Evolutionary conservation across 768 basidiomycete genomes (phyloP).

Genomic region (Kwoniella europaea): DNA sequence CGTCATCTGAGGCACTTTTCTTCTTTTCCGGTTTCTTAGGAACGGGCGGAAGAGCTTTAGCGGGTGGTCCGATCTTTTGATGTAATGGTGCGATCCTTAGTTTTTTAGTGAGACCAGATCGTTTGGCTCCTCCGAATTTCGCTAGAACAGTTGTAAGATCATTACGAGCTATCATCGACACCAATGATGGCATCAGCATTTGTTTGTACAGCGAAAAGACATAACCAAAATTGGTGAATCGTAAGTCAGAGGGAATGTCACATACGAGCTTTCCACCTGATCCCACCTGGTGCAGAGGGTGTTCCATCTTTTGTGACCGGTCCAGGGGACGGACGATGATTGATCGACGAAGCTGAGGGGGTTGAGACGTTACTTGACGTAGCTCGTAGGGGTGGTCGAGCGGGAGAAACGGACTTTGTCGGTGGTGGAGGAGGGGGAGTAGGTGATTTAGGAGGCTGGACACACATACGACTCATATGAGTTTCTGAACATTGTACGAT

Average conservation of each 20-base stretch:
- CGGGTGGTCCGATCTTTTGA: conserved; percentile 48
- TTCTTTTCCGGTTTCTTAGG: conserved; percentile 48
- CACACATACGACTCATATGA: not conserved
- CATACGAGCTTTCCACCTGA: conserved; percentile 43
- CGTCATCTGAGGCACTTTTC: conserved; percentile 44
- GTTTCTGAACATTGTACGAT: not conserved
- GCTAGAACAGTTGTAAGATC: conserved; percentile 41
- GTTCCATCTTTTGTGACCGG: conserved; percentile 32
- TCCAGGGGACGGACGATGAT: conserved; percentile 38
- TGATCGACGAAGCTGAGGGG: conserved; percentile 3
- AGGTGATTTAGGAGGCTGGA: conserved; percentile 8
- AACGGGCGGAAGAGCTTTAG: conserved; percentile 47
- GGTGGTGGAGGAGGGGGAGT: conserved; percentile 15
- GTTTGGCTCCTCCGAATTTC: conserved; percentile 43
- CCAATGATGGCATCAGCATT: conserved; percentile 5
- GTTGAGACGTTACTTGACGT: conserved; percentile 25
- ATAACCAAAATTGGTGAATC: no score
- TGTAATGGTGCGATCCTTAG: conserved; percentile 45
- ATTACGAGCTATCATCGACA: conserved; percentile 33
- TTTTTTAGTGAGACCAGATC: conserved; percentile 44
- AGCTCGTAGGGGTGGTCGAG: conserved; percentile 19
- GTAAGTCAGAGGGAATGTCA: not conserved
- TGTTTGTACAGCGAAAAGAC: no score
- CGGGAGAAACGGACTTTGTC: conserved; percentile 11
- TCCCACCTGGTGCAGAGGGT: conserved; percentile 32